Base-by-base conservation (phyloP, 1,284 basidiomycete species). In the Spongispora temasekensis region DNA sequence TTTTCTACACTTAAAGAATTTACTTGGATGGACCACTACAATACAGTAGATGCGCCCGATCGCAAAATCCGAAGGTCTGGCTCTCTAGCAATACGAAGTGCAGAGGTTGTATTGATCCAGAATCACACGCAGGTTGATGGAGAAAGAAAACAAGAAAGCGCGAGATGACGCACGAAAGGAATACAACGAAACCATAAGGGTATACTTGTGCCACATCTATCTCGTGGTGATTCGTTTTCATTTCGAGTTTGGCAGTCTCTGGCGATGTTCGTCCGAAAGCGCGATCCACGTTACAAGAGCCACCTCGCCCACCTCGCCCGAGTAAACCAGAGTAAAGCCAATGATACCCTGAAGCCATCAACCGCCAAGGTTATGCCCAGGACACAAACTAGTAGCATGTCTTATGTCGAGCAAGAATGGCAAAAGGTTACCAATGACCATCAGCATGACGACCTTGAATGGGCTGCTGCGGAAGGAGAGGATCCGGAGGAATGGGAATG, bases 101-200 rank as follows among this genome's bases (percentile, higher is more conserved):
- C 15, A 10, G 28, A 30, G 25, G 3, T 10, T 12, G 51, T 15
- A 15, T 50, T 59, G 53, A 64, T 52, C 58, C 63, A n/a, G n/a
- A n/a, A n/a, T n/a, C n/a, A 3, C 44, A 27, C 25, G 5, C 58
- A 91, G 94, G 64, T 70, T 95, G 40, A 96, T 99, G 91, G 97
- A 99, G 74, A 93, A 91, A 70, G 97, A 98, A 68, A 99, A 99
- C 76, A 95, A 94, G 76, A 95, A 95, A 68, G 86, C 88, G 9
- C 83, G 96, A 17, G 94, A 97, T 42, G 91, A 93, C 46, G 91
- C 92, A 7, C 83, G 92, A 40, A 86, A 86, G 70, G 97, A 99
- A 66, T 99, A 97, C 75, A 98, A 97, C 68, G 96, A 98, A 51
- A 91, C 90, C 1, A 82, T 99, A 35, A 81, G 90, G 70, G 94